Conservation (phyloP, 805 yeast species). For the Candida fluviatilis region DNA sequence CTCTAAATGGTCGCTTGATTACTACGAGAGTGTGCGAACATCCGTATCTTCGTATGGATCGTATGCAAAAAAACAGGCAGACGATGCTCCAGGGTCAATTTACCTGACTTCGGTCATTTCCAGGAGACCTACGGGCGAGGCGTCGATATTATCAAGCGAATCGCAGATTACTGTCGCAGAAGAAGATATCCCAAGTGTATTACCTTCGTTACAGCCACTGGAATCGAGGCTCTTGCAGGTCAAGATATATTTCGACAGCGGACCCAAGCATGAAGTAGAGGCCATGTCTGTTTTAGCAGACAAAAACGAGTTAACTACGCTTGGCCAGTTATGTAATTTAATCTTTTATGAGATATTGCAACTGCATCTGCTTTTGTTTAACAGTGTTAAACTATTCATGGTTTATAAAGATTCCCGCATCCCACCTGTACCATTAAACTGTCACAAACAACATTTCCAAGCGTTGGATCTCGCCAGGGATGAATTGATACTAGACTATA, state of each 20-base stretch:
- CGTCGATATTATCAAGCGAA: too few relatives aligned
- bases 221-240: background rate
- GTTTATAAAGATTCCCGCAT: background rate
- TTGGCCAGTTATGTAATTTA: background rate
- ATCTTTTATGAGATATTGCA: background rate
- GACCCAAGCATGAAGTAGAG: background rate
- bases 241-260: background rate
- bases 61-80: background rate
- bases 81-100: too few relatives aligned
- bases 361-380: background rate
- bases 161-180: too few relatives aligned
- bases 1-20: background rate
- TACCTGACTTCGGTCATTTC: too few relatives aligned
- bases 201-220: too few relatives aligned
- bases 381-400: background rate
- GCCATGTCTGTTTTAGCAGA: background rate
- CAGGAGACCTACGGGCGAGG: too few relatives aligned
- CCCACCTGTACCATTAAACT: background rate
- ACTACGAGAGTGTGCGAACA: background rate
- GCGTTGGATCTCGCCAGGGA: constrained; percentile 2
- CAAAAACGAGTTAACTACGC: background rate
- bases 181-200: too few relatives aligned
- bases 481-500: constrained; percentile 19
- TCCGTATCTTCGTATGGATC: background rate
- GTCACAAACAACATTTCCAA: background rate